Evolutionary conservation across 2,329 filamentous ascomycete species (phyloP), one percentile per base, ranked within the genome.

Genomic region (Diatrype stigma): DNA sequence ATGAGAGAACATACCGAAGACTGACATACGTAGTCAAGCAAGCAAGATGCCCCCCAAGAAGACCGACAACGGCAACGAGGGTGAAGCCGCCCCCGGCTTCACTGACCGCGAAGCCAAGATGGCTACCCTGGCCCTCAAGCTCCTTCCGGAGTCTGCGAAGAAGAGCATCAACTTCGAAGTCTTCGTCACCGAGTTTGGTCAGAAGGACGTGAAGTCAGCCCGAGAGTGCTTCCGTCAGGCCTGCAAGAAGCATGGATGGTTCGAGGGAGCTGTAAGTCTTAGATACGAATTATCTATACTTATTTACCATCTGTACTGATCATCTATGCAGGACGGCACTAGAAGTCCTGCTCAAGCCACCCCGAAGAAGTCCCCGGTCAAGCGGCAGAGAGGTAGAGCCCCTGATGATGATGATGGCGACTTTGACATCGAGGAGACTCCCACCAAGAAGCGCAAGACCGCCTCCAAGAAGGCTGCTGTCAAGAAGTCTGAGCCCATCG

Each of bases 81-180:
- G 49, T 28, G 46, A 37, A 6, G 10, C 45, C 11, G 34, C 45
- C 60, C 32, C 45, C 21, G 46, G 50, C 60, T 70, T 70, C 51
- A 69, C 69, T 49, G 71, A 78, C 38, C 65, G 76, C 51, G 72
- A 74, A 58, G 65, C 75, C 50, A 70, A 68, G 42, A 65, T 63
- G 19, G 71, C 68, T 63, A 72, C 70, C 53, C 70, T 73, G 3
- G 72, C 73, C 1, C 68, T 78, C 30, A 71, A 81, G 57, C 80
- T 77, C 77, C 61, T 69, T 0, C 62, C 59, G 3, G 72, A 80
- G 2, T 76, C 77, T 1, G 28, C 47, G 0, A 70, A 73, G 12
- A 61, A 67, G 12, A 67, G 68, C 8, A 74, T 76, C 67, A 76
- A 76, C 53, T 78, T 71, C 38, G 72, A 67, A 0, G 65, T 6